Percentiles rank a stretch among this genome's conserved stretches.
phyloP scores from a whole-genome alignment of 2,329 filamentous ascomycete species.

The Penicillium sp. region DNA sequence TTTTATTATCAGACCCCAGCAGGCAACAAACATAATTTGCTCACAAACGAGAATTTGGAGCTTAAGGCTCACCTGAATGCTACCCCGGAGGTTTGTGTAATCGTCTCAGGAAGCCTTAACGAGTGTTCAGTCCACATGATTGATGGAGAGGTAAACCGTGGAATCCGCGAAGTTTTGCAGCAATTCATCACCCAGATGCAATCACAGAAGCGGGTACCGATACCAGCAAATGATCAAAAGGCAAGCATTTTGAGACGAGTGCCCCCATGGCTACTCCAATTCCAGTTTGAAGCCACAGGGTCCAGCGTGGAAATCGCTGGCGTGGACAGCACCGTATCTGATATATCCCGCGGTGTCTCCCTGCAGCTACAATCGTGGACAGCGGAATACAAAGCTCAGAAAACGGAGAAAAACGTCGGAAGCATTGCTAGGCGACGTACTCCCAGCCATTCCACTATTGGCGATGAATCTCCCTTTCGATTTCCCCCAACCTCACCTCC shows the following conservation, averaged over 20 bases:
- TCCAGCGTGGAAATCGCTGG: conserved; percentile 90
- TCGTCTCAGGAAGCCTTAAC: conserved; percentile 74
- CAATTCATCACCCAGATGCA: conserved; percentile 73
- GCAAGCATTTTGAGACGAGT: conserved; percentile 72
- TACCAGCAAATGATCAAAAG: conserved; percentile 51
- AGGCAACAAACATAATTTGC: conserved; percentile 77
- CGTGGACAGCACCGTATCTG: conserved; percentile 77
- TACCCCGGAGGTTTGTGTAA: conserved; percentile 78
- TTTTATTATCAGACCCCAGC: conserved; percentile 91
- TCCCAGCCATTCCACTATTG: conserved; percentile 65
- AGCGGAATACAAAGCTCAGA: conserved; percentile 82
- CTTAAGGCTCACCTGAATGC: conserved; percentile 81
- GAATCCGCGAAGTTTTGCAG: conserved; percentile 83
- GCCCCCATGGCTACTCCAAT: conserved; percentile 79
- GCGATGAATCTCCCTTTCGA: conserved; percentile 60
- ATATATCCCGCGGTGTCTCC: conserved; percentile 75
- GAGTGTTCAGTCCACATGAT: conserved; percentile 88
- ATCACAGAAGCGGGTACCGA: conserved; percentile 54
- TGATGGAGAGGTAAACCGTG: conserved; percentile 86
- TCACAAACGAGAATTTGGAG: conserved; percentile 85
- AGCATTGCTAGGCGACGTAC: conserved; percentile 64
- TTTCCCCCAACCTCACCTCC: conserved; percentile 52
- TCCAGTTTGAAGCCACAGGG: conserved; percentile 80
- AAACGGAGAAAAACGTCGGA: conserved; percentile 56
- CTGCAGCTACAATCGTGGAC: conserved; percentile 85